phyloP scores from a whole-genome alignment of 23 red algal genomes.

The Agarophyton chilense region DNA sequence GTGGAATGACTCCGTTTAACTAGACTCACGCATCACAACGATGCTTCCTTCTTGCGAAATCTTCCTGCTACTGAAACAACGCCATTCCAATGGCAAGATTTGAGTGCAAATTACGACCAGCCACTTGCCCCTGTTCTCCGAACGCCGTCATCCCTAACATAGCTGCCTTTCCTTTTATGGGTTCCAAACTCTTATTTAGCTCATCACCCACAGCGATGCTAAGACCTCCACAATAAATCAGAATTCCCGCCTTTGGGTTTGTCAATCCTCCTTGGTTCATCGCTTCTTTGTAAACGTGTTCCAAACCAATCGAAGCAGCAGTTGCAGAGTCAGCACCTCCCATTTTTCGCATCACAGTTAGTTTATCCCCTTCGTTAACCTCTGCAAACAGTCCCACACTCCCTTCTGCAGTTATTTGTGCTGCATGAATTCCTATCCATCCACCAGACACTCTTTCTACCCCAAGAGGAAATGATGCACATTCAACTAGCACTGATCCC shows the following conservation, averaged over 20 bases:
- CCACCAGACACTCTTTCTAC: constrained; percentile 12
- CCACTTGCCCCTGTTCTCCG: constrained; percentile 54
- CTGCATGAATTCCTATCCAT: constrained; percentile 51
- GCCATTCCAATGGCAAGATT: constrained; percentile 56
- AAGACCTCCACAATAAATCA: constrained; percentile 70
- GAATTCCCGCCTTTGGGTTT: constrained; percentile 43
- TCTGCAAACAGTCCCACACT: constrained; percentile 63
- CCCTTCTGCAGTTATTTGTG: constrained; percentile 18
- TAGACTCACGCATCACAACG: neutral
- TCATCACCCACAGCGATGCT: constrained; percentile 59
- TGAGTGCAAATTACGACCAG: constrained; percentile 33
- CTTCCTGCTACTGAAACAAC: constrained; percentile 55
- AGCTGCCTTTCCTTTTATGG: constrained; percentile 21
- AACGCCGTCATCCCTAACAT: constrained; percentile 66
- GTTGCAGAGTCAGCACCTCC: constrained; percentile 36
- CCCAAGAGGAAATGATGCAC: constrained; percentile 44
- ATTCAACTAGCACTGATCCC: constrained; percentile 41
- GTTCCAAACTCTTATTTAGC: constrained; percentile 19
- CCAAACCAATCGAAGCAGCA: constrained; percentile 38
- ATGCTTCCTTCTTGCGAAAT: neutral
- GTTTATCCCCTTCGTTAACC: constrained; percentile 39
- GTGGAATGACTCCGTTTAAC: neutral
- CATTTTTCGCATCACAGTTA: constrained; percentile 30
- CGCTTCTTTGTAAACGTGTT: constrained; percentile 34
- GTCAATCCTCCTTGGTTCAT: constrained; percentile 20